Conservation (phyloP, 1,284 basidiomycete species). For the Polyporus tsugae region DNA sequence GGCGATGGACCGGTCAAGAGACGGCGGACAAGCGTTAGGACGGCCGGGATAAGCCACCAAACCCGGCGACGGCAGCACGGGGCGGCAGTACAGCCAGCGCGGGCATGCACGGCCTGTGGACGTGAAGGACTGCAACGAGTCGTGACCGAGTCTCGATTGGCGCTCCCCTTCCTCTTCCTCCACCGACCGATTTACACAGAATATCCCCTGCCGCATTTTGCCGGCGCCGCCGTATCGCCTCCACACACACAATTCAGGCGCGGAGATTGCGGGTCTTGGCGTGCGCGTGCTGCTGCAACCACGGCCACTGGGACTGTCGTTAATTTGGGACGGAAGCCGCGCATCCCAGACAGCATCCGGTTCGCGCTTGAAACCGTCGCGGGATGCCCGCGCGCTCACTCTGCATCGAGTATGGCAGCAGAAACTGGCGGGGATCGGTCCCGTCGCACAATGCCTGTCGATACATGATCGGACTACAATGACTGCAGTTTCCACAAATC, state of each 20-base stretch:
- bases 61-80: not conserved
- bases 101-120: not conserved
- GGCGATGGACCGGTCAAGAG: not conserved
- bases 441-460: constrained; percentile 14
- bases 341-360: not conserved
- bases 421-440: not conserved
- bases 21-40: not conserved
- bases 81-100: not conserved
- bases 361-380: constrained; percentile 2
- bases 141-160: not conserved
- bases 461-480: constrained; percentile 52
- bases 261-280: not conserved
- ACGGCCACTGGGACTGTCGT: not conserved
- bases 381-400: not conserved
- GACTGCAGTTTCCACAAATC: constrained; percentile 86
- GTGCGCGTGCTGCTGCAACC: not conserved
- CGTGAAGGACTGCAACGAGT: not conserved
- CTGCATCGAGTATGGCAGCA: not conserved
- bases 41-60: not conserved
- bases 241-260: not conserved
- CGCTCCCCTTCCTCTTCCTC: not conserved
- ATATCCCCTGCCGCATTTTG: not conserved
- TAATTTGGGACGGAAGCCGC: not conserved
- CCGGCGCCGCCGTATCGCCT: not conserved
- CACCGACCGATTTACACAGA: not conserved